phyloP scores from a whole-genome alignment of 148 eudicot genomes.

The Rhododendron kiyosumense region DNA sequence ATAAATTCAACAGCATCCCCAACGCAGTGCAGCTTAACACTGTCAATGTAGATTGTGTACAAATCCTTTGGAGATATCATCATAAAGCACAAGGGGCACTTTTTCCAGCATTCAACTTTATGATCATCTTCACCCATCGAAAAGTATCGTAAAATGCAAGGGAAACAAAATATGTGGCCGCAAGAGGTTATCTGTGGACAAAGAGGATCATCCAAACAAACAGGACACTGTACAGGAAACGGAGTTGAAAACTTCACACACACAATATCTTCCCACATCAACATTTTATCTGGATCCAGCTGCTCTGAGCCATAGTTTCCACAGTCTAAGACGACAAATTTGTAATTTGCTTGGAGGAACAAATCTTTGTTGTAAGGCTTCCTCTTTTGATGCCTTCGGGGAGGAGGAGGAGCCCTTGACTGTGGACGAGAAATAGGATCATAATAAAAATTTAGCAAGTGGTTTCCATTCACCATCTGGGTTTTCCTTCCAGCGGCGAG shows the following conservation, averaged over 20 bases:
- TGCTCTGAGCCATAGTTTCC: slow-evolving; percentile 52
- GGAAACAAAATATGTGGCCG: slow-evolving; percentile 93
- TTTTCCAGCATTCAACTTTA: slow-evolving; percentile 71
- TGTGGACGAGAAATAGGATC: slow-evolving; percentile 78
- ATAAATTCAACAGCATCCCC: slow-evolving; percentile 67
- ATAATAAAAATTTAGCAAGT: slow-evolving; percentile 90
- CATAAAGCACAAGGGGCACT: slow-evolving; percentile 88
- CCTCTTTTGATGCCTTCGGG: slow-evolving; percentile 58
- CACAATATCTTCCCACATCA: slow-evolving; percentile 91
- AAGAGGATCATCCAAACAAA: slow-evolving; percentile 82
- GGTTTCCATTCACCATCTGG: slow-evolving; percentile 72
- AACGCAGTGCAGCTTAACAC: slow-evolving; percentile 51
- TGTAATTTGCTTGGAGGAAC: slow-evolving; percentile 95
- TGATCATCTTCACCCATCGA: slow-evolving; percentile 62
- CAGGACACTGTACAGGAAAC: slow-evolving; percentile 73
- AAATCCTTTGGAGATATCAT: slow-evolving; percentile 80
- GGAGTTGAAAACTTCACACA: slow-evolving; percentile 79
- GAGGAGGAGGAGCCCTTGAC: slow-evolving; percentile 57
- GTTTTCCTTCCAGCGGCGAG: slow-evolving; percentile 45
- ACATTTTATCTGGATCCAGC: slow-evolving; percentile 83
- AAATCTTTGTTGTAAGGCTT: slow-evolving; percentile 94
- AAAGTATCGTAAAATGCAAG: slow-evolving; percentile 83
- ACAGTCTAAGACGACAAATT: slow-evolving; percentile 77
- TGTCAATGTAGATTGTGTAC: slow-evolving; percentile 75
- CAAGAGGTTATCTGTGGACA: slow-evolving; percentile 95